Evolutionary conservation across 768 basidiomycete species (phyloP).

Genomic region (Mycena pura): DNA sequence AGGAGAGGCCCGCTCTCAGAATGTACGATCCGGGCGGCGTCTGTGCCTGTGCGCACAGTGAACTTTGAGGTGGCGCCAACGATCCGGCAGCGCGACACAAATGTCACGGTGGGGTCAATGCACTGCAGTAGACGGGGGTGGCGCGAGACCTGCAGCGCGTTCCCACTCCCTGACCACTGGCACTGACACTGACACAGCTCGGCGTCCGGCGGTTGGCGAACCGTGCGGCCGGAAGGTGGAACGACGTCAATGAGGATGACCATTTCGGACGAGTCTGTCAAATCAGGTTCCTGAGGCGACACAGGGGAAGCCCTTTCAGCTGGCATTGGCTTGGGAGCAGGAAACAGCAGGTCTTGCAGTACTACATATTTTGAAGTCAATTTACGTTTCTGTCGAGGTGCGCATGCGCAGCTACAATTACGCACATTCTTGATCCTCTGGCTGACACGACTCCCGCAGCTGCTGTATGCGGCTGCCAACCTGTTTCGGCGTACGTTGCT

Average conservation of each 20-base stretch:
- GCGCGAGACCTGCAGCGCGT: background rate
- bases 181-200: no score
- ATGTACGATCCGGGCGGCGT: no score
- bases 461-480: background rate
- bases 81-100: no score
- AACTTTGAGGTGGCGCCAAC: no score
- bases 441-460: background rate
- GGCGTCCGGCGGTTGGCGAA: background rate
- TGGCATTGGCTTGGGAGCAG: background rate
- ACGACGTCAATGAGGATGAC: background rate
- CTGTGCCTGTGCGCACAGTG: no score
- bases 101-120: conserved; percentile 1
- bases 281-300: no score
- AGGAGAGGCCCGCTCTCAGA: no score
- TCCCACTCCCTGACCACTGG: background rate
- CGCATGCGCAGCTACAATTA: no score
- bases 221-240: background rate
- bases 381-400: background rate
- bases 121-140: background rate
- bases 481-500: background rate
- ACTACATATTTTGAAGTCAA: background rate
- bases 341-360: background rate
- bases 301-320: no score
- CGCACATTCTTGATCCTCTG: background rate
- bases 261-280: background rate